Evolutionary conservation across 371 early-diverging fungal species (phyloP).

Genomic region (Mortierella sp.): DNA sequence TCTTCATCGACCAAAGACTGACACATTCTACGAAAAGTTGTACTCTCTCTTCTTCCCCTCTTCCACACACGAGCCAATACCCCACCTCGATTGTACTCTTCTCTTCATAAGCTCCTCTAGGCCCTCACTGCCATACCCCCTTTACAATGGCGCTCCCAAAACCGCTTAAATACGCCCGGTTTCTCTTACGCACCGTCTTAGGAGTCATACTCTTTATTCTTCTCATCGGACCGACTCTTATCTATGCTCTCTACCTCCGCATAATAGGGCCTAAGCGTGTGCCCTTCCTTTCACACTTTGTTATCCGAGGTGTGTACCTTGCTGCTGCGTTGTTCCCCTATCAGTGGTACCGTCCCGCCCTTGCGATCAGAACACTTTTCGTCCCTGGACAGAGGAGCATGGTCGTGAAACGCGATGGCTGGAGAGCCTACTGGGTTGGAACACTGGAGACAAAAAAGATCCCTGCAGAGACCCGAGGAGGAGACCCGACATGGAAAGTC

Average conservation of each 20-base stretch:
- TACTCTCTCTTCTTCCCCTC: no score
- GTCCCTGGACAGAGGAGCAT: constrained; percentile 48
- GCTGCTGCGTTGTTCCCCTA: constrained; percentile 55
- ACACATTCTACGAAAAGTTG: no score
- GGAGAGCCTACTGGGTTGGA: constrained; percentile 54
- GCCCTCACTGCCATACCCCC: no score
- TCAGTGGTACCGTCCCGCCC: constrained; percentile 48
- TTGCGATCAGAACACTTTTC: constrained; percentile 29
- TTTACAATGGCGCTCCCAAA: constrained; percentile 48
- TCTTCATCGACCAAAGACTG: no score
- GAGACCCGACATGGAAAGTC: constrained; percentile 47
- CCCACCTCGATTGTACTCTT: no score
- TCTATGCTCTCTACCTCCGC: constrained; percentile 33
- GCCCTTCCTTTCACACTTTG: constrained; percentile 45
- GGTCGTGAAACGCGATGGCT: constrained; percentile 49
- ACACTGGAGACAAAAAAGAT: constrained; percentile 53
- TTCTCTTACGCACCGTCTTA: constrained; percentile 24
- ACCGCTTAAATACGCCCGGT: constrained; percentile 44
- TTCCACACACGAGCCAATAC: no score
- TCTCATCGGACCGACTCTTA: constrained; percentile 38
- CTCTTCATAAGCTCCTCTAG: no score
- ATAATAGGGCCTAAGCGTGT: constrained; percentile 31
- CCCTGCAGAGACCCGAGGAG: constrained; percentile 52
- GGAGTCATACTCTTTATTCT: constrained; percentile 43
- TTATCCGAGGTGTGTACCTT: constrained; percentile 44